These are phyloP conservation scores for Flagelloscypha sp. DNA, from an alignment of 768 basidiomycete species.

Conservation along the genomic window DNA sequence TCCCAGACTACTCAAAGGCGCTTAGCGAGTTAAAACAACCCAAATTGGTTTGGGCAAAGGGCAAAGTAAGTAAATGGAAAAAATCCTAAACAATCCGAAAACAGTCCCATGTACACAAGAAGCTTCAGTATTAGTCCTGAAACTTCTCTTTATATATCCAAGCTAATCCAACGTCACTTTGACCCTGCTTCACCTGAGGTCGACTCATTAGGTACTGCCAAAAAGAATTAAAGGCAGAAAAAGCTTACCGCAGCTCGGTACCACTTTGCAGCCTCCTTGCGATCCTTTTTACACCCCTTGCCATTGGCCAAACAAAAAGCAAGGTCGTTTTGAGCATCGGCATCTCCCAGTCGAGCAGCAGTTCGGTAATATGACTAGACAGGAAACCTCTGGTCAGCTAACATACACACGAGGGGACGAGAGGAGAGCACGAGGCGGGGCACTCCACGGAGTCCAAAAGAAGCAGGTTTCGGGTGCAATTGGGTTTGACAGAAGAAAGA, in stretches of 20 bases:
- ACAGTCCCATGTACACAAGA: no score
- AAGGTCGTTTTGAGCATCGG: slow-evolving; percentile 80
- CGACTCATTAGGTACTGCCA: slow-evolving; percentile 1
- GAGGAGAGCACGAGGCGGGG: no score
- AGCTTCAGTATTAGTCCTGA: no score
- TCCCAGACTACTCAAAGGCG: no score
- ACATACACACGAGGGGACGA: slow-evolving; percentile 2
- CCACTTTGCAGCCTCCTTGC: slow-evolving; percentile 82
- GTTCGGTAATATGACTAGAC: slow-evolving; percentile 75
- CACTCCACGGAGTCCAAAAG: no score
- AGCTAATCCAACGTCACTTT: slow-evolving; percentile 74
- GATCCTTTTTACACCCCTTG: slow-evolving; percentile 83
- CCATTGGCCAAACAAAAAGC: slow-evolving; percentile 82
- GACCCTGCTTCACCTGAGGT: slow-evolving; percentile 55
- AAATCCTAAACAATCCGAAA: no score
- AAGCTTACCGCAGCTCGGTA: slow-evolving; percentile 73
- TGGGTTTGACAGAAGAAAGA: slow-evolving; percentile 1
- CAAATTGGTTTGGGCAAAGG: no score
- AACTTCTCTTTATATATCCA: slow-evolving; percentile 94
- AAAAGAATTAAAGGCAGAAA: background rate
- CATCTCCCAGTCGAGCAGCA: slow-evolving; percentile 77
- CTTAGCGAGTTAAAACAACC: no score
- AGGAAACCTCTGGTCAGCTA: background rate
- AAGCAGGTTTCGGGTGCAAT: no score
- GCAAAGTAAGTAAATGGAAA: no score